These are phyloP conservation scores for Candida manassasensis DNA, from an alignment of 805 yeast species.

Conservation along the genomic window DNA sequence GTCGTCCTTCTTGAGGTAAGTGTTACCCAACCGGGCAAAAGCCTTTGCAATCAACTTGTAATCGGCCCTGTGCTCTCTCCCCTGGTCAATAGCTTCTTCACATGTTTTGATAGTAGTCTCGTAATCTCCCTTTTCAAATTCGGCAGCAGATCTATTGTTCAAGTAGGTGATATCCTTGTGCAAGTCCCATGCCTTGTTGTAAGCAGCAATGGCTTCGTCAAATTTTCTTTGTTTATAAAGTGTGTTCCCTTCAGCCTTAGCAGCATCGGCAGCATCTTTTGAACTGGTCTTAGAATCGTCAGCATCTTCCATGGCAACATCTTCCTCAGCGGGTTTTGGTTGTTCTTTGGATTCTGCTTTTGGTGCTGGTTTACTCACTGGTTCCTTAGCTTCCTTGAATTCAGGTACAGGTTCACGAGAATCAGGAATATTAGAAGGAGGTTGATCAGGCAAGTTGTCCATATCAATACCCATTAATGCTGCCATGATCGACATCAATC, in stretches of 20 bases:
- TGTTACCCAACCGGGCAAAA: conserved; percentile 84
- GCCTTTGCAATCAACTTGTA: conserved; percentile 90
- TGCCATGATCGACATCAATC: conserved; percentile 85
- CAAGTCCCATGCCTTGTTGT: conserved; percentile 80
- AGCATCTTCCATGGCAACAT: conserved; percentile 34
- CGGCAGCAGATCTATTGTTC: conserved; percentile 97
- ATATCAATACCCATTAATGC: conserved; percentile 79
- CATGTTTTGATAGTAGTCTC: conserved; percentile 83
- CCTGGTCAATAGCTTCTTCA: conserved; percentile 77
- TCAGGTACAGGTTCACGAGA: conserved; percentile 8
- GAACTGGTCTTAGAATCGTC: conserved; percentile 31
- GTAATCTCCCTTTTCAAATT: conserved; percentile 89
- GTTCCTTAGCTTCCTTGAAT: conserved; percentile 12
- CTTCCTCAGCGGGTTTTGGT: conserved; percentile 16
- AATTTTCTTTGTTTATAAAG: conserved; percentile 83
- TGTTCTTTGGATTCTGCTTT: conserved; percentile 10
- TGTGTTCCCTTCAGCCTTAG: conserved; percentile 80
- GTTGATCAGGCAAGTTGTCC: conserved; percentile 34
- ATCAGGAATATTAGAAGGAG: conserved; percentile 11
- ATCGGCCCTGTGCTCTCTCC: conserved; percentile 86
- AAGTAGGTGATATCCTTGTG: conserved; percentile 84
- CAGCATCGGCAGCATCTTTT: conserved; percentile 56
- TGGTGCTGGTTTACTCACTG: conserved; percentile 15
- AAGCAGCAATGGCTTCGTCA: conserved; percentile 86
- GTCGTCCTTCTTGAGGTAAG: conserved; percentile 72